Evolutionary conservation across 2,329 filamentous ascomycete species (phyloP).

Genomic region (Penicillium palitans): DNA sequence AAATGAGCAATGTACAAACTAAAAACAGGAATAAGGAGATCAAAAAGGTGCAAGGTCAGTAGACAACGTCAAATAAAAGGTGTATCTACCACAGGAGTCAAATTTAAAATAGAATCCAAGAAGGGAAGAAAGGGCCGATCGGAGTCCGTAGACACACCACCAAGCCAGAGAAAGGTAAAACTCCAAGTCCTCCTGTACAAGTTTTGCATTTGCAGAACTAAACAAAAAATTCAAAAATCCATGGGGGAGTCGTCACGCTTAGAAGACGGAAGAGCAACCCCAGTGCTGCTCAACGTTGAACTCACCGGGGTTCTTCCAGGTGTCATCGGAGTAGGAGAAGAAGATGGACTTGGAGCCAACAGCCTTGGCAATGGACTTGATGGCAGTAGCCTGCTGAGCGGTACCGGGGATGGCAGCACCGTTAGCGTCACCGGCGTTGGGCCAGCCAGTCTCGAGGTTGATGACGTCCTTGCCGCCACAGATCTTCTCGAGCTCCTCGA

Average conservation of each 20-base stretch:
- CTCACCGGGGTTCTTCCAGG: constrained; percentile 73
- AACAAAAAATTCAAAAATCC: constrained; percentile 21
- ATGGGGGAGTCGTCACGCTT: constrained; percentile 19
- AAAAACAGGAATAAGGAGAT: constrained; percentile 25
- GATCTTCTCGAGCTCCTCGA: constrained; percentile 66
- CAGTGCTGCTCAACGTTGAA: constrained; percentile 79
- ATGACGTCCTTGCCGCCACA: constrained; percentile 73
- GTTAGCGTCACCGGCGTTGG: constrained; percentile 67
- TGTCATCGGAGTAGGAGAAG: constrained; percentile 78
- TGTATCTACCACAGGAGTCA: constrained; percentile 32
- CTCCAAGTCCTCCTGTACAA: constrained; percentile 31
- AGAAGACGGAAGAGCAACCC: constrained; percentile 63
- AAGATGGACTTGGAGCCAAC: constrained; percentile 71
- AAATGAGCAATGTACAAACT: constrained; percentile 28
- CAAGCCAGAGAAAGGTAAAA: constrained; percentile 19
- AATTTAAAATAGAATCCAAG: constrained; percentile 28
- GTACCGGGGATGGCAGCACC: constrained; percentile 68
- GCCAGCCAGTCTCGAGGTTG: constrained; percentile 93
- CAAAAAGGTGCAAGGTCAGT: constrained; percentile 26
- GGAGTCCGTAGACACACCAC: background rate
- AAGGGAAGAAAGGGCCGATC: constrained; percentile 15
- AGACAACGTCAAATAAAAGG: constrained; percentile 33
- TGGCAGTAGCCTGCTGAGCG: constrained; percentile 68
- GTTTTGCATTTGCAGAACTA: constrained; percentile 21
- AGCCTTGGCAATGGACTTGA: constrained; percentile 66